phyloP scores from a whole-genome alignment of 306 rosid species.

The Ormosia emarginata region DNA sequence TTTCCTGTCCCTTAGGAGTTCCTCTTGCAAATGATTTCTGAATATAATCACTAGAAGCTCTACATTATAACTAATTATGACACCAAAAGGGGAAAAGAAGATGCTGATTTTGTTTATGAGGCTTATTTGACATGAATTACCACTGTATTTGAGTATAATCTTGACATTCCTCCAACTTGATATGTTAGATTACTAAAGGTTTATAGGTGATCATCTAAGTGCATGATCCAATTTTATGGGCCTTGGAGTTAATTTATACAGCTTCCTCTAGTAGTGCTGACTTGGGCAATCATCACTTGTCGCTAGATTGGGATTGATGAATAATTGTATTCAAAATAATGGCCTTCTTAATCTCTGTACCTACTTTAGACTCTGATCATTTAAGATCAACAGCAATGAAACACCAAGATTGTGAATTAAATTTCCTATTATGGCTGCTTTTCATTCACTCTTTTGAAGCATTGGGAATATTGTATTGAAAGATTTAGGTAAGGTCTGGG shows the following conservation, averaged over 20 bases:
- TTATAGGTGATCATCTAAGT: background rate
- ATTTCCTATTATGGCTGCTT: slow-evolving; percentile 7
- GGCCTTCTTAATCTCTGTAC: background rate
- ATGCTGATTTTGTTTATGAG: background rate
- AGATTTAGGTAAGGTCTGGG: background rate
- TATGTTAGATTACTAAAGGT: background rate
- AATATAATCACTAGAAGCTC: background rate
- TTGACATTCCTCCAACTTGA: background rate
- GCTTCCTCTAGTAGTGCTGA: background rate
- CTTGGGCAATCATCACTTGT: background rate
- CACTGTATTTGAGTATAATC: background rate
- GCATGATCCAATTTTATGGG: background rate
- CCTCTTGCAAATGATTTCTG: slow-evolving; percentile 1
- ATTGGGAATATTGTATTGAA: background rate
- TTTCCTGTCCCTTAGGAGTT: background rate
- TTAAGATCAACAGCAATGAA: background rate
- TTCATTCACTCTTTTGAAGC: background rate
- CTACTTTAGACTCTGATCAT: background rate
- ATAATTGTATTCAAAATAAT: background rate
- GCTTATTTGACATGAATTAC: background rate
- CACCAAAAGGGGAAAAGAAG: background rate
- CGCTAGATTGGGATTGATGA: background rate
- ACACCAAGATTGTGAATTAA: background rate
- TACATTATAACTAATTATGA: background rate
- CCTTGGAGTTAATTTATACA: background rate